Percentiles rank a stretch among this genome's conserved stretches.
These are phyloP conservation scores for Zymoseptoria tritici DNA, from an alignment of 2,329 filamentous ascomycete genomes.

Conservation along the genomic window DNA sequence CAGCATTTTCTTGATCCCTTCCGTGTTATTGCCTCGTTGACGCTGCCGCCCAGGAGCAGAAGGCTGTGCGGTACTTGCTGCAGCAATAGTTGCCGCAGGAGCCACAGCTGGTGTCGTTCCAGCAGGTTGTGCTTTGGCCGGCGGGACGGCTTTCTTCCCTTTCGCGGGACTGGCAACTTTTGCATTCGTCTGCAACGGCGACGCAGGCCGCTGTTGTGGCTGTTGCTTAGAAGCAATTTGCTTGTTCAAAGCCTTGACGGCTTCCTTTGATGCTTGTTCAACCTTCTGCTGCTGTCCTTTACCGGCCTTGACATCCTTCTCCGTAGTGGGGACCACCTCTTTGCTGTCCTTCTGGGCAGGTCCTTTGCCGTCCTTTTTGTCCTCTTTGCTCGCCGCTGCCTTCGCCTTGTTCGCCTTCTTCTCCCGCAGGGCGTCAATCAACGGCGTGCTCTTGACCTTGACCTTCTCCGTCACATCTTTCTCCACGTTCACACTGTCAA, in stretches of 20 bases:
- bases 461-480: conserved; percentile 44
- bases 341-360: conserved; percentile 27
- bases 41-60: conserved; percentile 21
- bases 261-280: conserved; percentile 39
- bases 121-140: conserved; percentile 12
- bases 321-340: conserved; percentile 28
- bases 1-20: conserved; percentile 45
- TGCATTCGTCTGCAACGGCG: conserved; percentile 14
- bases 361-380: conserved; percentile 28
- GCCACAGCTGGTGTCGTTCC: conserved; percentile 22
- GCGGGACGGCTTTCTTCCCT: conserved; percentile 18
- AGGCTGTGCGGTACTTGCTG: conserved; percentile 17
- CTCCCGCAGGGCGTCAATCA: conserved; percentile 84
- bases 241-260: conserved; percentile 52
- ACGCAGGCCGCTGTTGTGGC: conserved; percentile 13
- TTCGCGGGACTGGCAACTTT: conserved; percentile 29
- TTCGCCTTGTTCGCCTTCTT: conserved; percentile 32
- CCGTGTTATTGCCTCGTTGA: conserved; percentile 19
- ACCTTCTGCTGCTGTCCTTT: conserved; percentile 31
- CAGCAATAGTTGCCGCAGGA: conserved; percentile 41
- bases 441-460: conserved; percentile 72
- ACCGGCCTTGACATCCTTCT: conserved; percentile 26
- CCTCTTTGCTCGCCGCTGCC: conserved; percentile 23
- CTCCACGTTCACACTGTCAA: conserved; percentile 44
- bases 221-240: conserved; percentile 24